Percentiles rank a stretch among this genome's conserved stretches.
phyloP scores from a whole-genome alignment of 257 asterid genomes.

The Jaltomata sinuosa region DNA sequence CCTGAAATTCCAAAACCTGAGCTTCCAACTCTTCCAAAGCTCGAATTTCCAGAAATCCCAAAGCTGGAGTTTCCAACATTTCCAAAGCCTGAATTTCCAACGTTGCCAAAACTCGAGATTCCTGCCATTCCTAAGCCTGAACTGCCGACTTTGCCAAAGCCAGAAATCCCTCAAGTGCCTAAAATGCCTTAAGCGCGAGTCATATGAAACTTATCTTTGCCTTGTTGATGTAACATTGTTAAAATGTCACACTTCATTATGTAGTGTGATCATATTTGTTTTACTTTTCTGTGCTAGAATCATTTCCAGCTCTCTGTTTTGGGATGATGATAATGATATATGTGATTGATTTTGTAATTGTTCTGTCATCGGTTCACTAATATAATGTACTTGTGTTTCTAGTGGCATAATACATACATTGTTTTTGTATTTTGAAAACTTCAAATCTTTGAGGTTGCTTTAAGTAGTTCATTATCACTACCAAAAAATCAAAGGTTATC shows the following conservation, averaged over 20 bases:
- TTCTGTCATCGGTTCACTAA: background rate
- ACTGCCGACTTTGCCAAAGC: background rate
- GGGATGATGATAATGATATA: background rate
- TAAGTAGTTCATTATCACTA: too few species aligned
- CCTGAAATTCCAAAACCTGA: background rate
- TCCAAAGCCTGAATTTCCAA: background rate
- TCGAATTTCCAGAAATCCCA: background rate
- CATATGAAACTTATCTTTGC: background rate
- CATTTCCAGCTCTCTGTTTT: background rate
- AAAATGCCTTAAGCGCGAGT: background rate
- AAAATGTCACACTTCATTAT: background rate
- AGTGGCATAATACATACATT: background rate
- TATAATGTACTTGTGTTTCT: background rate
- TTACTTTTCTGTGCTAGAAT: background rate
- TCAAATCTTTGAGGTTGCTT: background rate
- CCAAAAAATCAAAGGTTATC: background rate
- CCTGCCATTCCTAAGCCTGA: background rate
- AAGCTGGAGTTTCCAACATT: background rate
- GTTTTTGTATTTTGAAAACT: background rate
- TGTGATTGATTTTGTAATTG: background rate
- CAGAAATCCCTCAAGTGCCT: background rate
- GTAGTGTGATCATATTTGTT: background rate
- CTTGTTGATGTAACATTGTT: background rate
- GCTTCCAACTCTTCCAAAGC: conserved; percentile 4
- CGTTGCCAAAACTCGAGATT: background rate